phyloP scores from a whole-genome alignment of 805 yeast species.

The Yarrowia hollandica region DNA sequence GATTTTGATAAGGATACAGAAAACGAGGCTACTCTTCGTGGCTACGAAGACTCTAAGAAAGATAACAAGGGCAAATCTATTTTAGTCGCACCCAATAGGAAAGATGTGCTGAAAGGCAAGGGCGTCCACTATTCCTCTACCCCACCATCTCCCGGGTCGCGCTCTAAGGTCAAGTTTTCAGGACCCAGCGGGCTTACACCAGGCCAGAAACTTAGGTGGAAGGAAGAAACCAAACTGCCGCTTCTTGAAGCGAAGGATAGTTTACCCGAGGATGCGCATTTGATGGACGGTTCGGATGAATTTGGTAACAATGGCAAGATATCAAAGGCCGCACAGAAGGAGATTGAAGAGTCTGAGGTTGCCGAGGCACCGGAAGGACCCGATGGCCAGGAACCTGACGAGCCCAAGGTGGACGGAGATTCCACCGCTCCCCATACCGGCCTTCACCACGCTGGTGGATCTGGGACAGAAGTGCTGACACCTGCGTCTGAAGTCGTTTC shows the following conservation, averaged over 20 bases:
- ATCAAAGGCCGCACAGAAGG: not conserved
- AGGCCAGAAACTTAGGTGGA: not conserved
- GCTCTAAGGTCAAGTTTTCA: slow-evolving; percentile 1
- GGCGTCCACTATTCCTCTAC: not conserved
- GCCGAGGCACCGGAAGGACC: slow-evolving; percentile 18
- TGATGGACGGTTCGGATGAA: not conserved
- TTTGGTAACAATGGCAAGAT: slow-evolving; percentile 4
- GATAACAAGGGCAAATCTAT: not conserved
- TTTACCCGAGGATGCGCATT: not conserved
- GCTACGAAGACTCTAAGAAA: not conserved
- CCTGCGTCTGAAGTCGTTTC: not conserved
- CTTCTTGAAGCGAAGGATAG: not conserved
- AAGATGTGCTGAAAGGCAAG: slow-evolving; percentile 5
- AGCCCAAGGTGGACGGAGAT: not conserved
- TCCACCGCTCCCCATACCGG: slow-evolving; percentile 3
- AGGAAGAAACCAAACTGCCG: not conserved
- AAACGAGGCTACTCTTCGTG: not conserved
- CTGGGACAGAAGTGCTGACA: not conserved
- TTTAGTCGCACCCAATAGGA: not conserved
- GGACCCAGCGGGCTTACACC: not conserved
- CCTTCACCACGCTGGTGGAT: not conserved
- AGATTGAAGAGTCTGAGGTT: not conserved
- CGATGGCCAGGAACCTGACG: not conserved
- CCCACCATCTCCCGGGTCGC: not conserved
- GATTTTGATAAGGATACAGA: not conserved